Evolutionary conservation across 1,139 yeast species (phyloP).

Genomic region (Blastobotrys apis): DNA sequence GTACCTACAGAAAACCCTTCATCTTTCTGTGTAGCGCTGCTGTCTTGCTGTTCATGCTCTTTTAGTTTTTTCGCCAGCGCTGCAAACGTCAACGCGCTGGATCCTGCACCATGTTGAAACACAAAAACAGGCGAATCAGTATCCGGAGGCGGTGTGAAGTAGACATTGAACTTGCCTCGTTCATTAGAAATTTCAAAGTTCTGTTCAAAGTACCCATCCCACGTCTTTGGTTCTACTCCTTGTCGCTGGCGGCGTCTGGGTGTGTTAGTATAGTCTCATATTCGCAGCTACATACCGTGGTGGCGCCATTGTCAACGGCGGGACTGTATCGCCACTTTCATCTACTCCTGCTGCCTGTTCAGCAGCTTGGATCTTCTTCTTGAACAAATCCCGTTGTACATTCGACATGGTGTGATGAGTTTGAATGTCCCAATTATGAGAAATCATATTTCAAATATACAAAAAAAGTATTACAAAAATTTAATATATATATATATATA

Average conservation of each 20-base stretch:
- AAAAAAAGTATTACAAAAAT: no score
- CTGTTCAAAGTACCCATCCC: constrained; percentile 40
- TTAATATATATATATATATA: no score
- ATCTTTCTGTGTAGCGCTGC: constrained; percentile 14
- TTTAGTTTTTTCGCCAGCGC: constrained; percentile 41
- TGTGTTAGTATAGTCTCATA: no score
- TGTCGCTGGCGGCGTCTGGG: constrained; percentile 8
- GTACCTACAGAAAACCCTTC: constrained; percentile 45
- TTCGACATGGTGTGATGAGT: constrained; percentile 13
- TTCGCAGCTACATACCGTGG: no score
- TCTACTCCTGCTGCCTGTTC: constrained; percentile 4
- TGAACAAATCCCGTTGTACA: constrained; percentile 16
- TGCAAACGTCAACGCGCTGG: constrained; percentile 77
- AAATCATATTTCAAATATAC: constrained; percentile 1
- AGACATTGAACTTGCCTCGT: constrained; percentile 47
- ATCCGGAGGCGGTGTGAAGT: constrained; percentile 50
- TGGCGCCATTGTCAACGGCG: constrained; percentile 9
- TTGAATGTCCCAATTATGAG: no score
- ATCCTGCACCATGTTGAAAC: constrained; percentile 94
- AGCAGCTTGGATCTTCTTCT: constrained; percentile 13
- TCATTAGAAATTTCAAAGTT: constrained; percentile 29
- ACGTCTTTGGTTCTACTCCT: constrained; percentile 23
- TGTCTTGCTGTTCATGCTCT: constrained; percentile 14
- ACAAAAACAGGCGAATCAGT: constrained; percentile 54
- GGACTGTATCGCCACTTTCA: constrained; percentile 7